Evolutionary conservation across 805 yeast species (phyloP).

Genomic region (Yamadazyma laniorum): DNA sequence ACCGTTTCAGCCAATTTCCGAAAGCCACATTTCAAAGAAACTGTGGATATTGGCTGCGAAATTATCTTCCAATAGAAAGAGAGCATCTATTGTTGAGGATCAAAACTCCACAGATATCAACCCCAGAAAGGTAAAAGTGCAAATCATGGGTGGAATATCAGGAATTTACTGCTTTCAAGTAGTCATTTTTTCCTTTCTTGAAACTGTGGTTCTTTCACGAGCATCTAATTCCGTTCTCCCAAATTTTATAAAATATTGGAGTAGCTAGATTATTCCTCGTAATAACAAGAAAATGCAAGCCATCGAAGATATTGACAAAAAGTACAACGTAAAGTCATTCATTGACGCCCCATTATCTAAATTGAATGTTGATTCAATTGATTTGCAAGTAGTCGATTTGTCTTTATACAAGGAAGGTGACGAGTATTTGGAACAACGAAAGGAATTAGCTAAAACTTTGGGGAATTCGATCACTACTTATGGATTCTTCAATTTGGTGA

Average conservation of each 20-base stretch:
- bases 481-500: constrained; percentile 44
- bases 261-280: no score
- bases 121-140: no score
- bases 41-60: neutral
- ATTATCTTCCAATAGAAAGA: no score
- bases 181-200: no score
- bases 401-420: constrained; percentile 34
- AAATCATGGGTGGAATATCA: no score
- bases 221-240: no score
- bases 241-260: no score
- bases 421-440: constrained; percentile 27
- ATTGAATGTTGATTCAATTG: constrained; percentile 17
- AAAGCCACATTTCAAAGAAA: neutral
- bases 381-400: constrained; percentile 36
- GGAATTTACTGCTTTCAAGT: no score
- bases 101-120: no score
- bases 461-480: constrained; percentile 40
- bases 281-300: constrained; percentile 1
- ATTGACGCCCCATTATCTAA: constrained; percentile 19
- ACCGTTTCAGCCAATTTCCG: neutral
- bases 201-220: no score
- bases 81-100: no score
- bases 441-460: constrained; percentile 32
- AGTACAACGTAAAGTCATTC: constrained; percentile 25
- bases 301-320: constrained; percentile 15